phyloP scores from a whole-genome alignment of 192 early-diverging fungal genomes.

The Entomortierella beljakovae region DNA sequence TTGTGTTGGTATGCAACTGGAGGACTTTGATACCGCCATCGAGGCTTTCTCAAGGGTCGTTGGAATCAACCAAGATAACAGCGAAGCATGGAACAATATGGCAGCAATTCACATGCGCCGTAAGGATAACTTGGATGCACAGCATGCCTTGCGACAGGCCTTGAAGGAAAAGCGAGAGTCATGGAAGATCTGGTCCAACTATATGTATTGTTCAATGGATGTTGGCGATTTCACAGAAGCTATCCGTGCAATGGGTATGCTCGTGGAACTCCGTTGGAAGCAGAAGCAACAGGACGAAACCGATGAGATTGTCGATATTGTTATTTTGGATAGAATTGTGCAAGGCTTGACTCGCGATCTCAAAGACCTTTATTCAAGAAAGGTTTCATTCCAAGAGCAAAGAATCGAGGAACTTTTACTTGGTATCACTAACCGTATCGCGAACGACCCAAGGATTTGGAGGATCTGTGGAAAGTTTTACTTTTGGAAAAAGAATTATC shows the following conservation, averaged over 20 bases:
- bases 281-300: conserved; percentile 78
- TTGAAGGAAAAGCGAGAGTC: conserved; percentile 81
- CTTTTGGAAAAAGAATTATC: conserved; percentile 70
- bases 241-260: conserved; percentile 84
- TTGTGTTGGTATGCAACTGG: conserved; percentile 87
- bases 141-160: conserved; percentile 85
- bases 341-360: conserved; percentile 69
- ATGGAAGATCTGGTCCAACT: conserved; percentile 96
- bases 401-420: conserved; percentile 75
- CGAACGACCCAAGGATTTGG: conserved; percentile 81
- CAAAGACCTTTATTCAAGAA: conserved; percentile 63
- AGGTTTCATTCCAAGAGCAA: conserved; percentile 59
- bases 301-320: conserved; percentile 83
- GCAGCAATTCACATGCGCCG: conserved; percentile 83
- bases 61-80: conserved; percentile 79
- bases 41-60: conserved; percentile 83
- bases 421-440: conserved; percentile 81
- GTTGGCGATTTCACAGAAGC: conserved; percentile 84
- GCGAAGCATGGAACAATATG: conserved; percentile 98
- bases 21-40: conserved; percentile 81
- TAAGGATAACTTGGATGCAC: conserved; percentile 82
- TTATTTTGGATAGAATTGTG: conserved; percentile 81
- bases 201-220: conserved; percentile 81
- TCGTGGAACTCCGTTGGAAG: conserved; percentile 83
- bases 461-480: conserved; percentile 81